Base-by-base conservation (phyloP, 2,329 filamentous ascomycete genomes). In the Colletotrichum cordylinicola region DNA sequence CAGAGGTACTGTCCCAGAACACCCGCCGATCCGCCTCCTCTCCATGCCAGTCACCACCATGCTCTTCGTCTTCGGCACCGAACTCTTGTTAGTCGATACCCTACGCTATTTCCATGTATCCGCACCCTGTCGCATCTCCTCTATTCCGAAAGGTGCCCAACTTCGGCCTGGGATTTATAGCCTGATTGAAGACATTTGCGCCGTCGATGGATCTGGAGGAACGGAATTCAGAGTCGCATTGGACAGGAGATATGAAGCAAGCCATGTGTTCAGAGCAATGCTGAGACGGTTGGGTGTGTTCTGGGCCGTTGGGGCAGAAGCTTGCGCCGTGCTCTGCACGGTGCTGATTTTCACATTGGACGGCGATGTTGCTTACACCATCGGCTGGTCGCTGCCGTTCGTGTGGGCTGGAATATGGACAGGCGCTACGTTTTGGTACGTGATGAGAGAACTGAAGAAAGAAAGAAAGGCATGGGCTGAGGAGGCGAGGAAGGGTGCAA, bases 121-220 rank as follows among this genome's bases (percentile, higher is more conserved):
- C 4, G 87, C 88, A 0, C 89, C 89, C 0, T 84, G 88, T 77
- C 87, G 89, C 18, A 88, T 91, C 75, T 90, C 88, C 7, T 90
- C 88, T 2, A 85, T 90, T 1, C 89, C 88, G 5, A 82, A 85
- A 58, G 88, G 88, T 56, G 85, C 87, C 0, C 87, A 87, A 60
- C 83, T 90, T 2, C 87, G 89, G 2, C 89, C 89, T 0, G 88
- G 87, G 1, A 88, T 90, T 77, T 91, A 91, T 81, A 85, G 85
- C 9, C 84, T 90, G 77, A 88, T 91, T 77, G 89, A 91, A 75
- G 89, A 91, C 78, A 83, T 91, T 31, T 85, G 86, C 56, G 88
- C 88, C 4, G 89, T 90, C 6, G 89, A 91, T 75, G 89, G 89
- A 7, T 85, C 83, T 16, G 89, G 89, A 27, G 88, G 87, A 8